Percentiles rank a stretch among this genome's conserved stretches.
phyloP scores from a whole-genome alignment of 148 eudicot genomes.

The Silene latifolia region DNA sequence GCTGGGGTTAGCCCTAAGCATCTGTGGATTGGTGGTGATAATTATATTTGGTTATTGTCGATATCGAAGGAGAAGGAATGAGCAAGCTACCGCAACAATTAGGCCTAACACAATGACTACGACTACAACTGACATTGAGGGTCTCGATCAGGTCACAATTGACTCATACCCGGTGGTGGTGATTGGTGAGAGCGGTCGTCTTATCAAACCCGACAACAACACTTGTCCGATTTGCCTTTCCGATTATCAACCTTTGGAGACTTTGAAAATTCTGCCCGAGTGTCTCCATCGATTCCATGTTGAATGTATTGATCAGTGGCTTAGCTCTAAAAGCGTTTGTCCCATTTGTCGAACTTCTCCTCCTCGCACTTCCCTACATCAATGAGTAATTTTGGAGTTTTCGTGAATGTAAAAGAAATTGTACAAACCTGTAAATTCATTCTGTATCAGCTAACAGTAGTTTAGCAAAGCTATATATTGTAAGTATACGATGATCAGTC shows the following conservation, averaged over 20 bases:
- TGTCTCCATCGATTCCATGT: constrained; percentile 68
- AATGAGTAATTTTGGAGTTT: not conserved
- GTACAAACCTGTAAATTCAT: no score
- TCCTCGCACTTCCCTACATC: not conserved
- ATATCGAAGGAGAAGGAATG: not conserved
- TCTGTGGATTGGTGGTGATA: not conserved
- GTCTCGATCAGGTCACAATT: constrained; percentile 40
- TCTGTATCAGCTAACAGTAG: no score
- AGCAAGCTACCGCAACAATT: not conserved
- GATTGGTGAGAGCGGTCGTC: constrained; percentile 40
- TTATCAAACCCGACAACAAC: constrained; percentile 25
- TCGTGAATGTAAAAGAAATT: not conserved
- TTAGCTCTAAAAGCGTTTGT: constrained; percentile 38
- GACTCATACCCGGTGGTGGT: constrained; percentile 44
- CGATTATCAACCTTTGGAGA: constrained; percentile 11
- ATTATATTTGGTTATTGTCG: not conserved
- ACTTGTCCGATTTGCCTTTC: constrained; percentile 22
- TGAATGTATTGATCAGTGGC: constrained; percentile 63
- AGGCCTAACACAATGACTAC: not conserved
- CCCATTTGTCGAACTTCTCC: constrained; percentile 50
- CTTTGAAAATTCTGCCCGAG: constrained; percentile 29
- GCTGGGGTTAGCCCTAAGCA: not conserved
- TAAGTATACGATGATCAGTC: no score
- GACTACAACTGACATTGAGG: not conserved
- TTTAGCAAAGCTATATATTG: no score